Conservation (phyloP, 2,329 filamentous ascomycete genomes). For the Mycogone perniciosa region DNA sequence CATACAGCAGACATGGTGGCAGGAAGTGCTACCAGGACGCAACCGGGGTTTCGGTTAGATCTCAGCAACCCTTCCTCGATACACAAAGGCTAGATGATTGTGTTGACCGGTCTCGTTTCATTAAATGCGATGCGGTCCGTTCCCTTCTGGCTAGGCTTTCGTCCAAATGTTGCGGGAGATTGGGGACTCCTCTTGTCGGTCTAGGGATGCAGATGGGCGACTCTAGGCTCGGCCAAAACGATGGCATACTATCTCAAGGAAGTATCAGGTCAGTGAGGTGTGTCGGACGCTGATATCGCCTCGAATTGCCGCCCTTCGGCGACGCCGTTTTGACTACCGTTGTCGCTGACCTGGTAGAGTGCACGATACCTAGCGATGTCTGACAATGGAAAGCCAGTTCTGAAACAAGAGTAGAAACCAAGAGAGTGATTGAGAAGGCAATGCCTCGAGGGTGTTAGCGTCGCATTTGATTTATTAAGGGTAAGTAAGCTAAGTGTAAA, state of each 20-base stretch:
- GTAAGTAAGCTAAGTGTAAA: background rate
- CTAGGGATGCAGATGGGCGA: conserved; percentile 1
- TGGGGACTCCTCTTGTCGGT: background rate
- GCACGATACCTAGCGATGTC: too few relatives aligned
- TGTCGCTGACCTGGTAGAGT: too few relatives aligned
- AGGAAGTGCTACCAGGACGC: conserved; percentile 1
- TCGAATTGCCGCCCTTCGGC: background rate
- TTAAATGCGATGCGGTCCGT: conserved; percentile 13
- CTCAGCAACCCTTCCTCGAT: conserved; percentile 14
- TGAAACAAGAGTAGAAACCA: too few relatives aligned
- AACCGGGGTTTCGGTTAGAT: conserved; percentile 16
- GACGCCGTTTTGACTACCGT: background rate
- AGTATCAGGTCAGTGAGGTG: background rate
- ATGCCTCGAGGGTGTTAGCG: background rate
- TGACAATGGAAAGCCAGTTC: too few relatives aligned
- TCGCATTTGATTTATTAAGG: background rate
- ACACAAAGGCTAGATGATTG: conserved; percentile 14
- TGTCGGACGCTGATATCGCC: background rate
- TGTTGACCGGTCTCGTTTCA: conserved; percentile 15
- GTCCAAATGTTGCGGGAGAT: background rate
- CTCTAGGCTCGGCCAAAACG: background rate
- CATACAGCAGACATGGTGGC: conserved; percentile 28
- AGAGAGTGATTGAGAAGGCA: too few relatives aligned
- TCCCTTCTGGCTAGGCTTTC: background rate
- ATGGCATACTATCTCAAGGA: conserved; percentile 8